Evolutionary conservation across 2,329 filamentous ascomycete species (phyloP).

Genomic region (Rhynchosporium agropyri): DNA sequence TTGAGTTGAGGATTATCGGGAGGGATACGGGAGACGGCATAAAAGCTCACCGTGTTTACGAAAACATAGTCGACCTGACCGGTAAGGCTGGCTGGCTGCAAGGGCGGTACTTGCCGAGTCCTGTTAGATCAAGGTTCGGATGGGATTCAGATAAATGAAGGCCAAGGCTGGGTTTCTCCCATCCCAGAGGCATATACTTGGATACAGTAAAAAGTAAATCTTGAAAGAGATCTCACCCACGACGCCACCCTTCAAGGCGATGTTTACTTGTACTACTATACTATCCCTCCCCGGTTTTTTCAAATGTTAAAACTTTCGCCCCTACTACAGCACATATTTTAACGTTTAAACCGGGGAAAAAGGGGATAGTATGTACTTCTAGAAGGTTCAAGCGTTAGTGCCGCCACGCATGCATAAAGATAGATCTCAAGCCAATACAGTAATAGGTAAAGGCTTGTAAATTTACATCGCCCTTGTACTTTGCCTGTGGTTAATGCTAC

Average conservation of each 20-base stretch:
- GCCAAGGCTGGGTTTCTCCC: background rate
- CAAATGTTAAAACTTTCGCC: no score
- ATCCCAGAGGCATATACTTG: background rate
- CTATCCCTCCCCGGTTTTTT: no score
- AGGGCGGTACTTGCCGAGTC: background rate
- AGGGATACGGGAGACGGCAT: slow-evolving; percentile 1
- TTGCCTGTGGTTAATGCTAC: slow-evolving; percentile 2
- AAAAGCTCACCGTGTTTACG: background rate
- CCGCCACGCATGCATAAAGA: slow-evolving; percentile 6
- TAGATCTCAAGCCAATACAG: slow-evolving; percentile 12
- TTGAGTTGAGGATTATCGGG: background rate
- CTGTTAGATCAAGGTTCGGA: slow-evolving; percentile 7
- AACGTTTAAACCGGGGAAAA: no score
- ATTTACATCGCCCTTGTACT: background rate
- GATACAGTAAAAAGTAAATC: background rate
- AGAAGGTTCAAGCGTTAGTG: background rate
- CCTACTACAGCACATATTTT: no score
- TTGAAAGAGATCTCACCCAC: background rate
- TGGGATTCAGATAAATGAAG: slow-evolving; percentile 6
- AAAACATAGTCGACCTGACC: background rate
- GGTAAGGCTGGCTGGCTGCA: background rate
- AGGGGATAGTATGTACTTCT: no score
- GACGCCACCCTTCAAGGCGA: slow-evolving; percentile 11
- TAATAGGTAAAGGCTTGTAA: no score
- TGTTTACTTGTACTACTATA: background rate